Evolutionary conservation across 139 green algal genomes (phyloP).

Genomic region (Auxenochlorella pyrenoidosa): DNA sequence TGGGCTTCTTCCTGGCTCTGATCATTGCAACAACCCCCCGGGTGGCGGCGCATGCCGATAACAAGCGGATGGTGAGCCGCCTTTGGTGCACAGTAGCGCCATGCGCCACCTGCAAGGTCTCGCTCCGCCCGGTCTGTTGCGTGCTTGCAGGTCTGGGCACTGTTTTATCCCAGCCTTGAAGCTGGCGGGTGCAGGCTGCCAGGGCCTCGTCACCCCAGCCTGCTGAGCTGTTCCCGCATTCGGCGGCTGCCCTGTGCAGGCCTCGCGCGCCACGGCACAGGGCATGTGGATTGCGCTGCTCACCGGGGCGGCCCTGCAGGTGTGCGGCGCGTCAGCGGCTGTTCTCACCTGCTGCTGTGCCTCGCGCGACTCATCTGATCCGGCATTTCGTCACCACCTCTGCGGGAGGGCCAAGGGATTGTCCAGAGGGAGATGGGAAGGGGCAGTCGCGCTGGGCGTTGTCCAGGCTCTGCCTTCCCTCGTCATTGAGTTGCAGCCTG

Average conservation of each 20-base stretch:
- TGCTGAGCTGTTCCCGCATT: too few relatives aligned
- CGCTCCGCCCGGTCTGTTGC: not conserved
- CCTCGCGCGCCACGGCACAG: slow-evolving; percentile 31
- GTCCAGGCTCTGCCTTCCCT: too few relatives aligned
- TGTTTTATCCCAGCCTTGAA: not conserved
- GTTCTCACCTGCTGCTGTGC: too few relatives aligned
- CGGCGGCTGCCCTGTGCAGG: too few relatives aligned
- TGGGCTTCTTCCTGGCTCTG: slow-evolving; percentile 40
- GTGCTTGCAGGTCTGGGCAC: not conserved
- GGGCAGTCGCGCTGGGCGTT: too few relatives aligned
- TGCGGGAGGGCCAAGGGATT: too few relatives aligned
- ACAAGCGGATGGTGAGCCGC: slow-evolving; percentile 4
- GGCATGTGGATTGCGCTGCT: slow-evolving; percentile 49
- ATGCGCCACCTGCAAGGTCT: not conserved
- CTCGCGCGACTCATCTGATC: too few relatives aligned
- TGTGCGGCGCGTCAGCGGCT: too few relatives aligned
- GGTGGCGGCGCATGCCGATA: slow-evolving; percentile 27
- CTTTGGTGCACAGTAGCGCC: not conserved
- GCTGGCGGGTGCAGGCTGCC: not conserved
- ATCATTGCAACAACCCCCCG: slow-evolving; percentile 51
- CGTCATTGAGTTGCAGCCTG: too few relatives aligned
- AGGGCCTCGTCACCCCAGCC: too few relatives aligned
- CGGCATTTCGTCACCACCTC: too few relatives aligned
- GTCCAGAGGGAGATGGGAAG: too few relatives aligned
- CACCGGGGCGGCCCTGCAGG: slow-evolving; percentile 22